Evolutionary conservation across 1,139 yeast species (phyloP).

Genomic region (Yamadazyma epiphylla): DNA sequence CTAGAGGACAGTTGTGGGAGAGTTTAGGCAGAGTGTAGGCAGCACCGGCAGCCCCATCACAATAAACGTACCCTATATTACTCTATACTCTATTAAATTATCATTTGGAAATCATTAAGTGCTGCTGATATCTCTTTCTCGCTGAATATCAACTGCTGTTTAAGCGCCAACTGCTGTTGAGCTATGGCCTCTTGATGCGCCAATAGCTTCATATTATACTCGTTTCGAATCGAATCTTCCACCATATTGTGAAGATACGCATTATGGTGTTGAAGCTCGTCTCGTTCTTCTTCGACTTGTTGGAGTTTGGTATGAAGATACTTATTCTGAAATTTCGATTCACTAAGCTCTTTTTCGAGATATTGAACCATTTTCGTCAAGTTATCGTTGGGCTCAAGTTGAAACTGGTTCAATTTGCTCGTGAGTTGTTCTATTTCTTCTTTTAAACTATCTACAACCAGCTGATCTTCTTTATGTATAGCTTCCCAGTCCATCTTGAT

Average conservation of each 20-base stretch:
- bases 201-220: conserved; percentile 1
- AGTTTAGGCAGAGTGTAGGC: too few relatives aligned
- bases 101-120: too few relatives aligned
- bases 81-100: too few relatives aligned
- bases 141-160: conserved; percentile 5
- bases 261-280: conserved; percentile 26
- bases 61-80: too few relatives aligned
- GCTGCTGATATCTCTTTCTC: neutral
- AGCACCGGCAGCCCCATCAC: too few relatives aligned
- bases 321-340: conserved; percentile 32
- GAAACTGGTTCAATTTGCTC: conserved; percentile 15
- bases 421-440: conserved; percentile 30
- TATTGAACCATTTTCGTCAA: conserved; percentile 26
- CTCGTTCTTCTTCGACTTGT: conserved; percentile 15
- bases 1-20: too few relatives aligned
- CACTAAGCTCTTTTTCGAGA: conserved; percentile 28
- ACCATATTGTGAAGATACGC: conserved; percentile 21
- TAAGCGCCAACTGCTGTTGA: neutral
- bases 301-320: conserved; percentile 21
- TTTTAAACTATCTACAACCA: conserved; percentile 26
- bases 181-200: neutral
- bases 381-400: conserved; percentile 8
- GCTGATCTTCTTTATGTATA: conserved; percentile 21
- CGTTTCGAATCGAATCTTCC: conserved; percentile 1
- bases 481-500: conserved; percentile 32